Evolutionary conservation across 306 rosid species (phyloP).

Genomic region (Dicorynia guianensis): DNA sequence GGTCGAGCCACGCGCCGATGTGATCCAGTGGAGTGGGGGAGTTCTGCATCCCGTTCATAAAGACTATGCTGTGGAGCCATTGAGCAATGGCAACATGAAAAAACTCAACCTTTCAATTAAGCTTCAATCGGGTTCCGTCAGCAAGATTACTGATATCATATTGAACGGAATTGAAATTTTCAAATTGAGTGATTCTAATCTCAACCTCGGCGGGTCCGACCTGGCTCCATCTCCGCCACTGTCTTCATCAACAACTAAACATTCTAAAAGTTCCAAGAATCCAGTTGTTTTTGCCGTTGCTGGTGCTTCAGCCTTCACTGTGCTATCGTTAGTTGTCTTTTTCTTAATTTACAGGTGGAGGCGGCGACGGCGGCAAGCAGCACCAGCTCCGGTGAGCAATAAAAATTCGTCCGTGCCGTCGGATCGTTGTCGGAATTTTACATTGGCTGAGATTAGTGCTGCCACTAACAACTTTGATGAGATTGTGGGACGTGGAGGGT

Average conservation of each 20-base stretch:
- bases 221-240: too few relatives aligned
- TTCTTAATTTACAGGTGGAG: too few relatives aligned
- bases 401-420: not conserved
- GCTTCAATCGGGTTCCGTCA: not conserved
- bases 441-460: not conserved
- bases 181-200: not conserved
- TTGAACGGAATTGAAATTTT: constrained; percentile 2
- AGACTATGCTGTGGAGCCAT: not conserved
- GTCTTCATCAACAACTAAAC: too few relatives aligned
- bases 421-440: not conserved
- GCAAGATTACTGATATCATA: not conserved
- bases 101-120: not conserved
- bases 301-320: too few relatives aligned
- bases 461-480: constrained; percentile 8
- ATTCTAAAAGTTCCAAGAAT: too few relatives aligned
- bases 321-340: too few relatives aligned
- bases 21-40: not conserved
- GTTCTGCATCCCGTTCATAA: not conserved
- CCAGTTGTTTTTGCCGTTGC: too few relatives aligned
- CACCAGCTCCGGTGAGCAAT: not conserved
- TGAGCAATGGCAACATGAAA: not conserved
- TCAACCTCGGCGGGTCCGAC: too few relatives aligned
- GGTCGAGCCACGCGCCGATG: not conserved
- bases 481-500: not conserved
- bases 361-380: too few relatives aligned